Evolutionary conservation across 306 rosid species (phyloP), one percentile per base, ranked within the genome.

Genomic region (Prunus fruticosa): DNA sequence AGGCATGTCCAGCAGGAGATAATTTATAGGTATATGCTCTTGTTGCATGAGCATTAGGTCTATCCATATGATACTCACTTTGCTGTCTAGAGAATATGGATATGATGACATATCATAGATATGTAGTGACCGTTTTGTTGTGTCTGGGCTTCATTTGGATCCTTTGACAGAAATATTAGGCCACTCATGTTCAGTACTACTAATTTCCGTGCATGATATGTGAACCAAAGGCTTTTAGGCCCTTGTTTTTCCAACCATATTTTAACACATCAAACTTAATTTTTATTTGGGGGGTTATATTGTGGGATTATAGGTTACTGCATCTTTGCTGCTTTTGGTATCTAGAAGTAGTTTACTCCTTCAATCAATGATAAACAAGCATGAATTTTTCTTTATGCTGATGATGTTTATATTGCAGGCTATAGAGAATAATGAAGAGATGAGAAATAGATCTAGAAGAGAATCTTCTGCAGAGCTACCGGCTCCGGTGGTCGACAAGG

Each of bases 371-470:
- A 2, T 60, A 38, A 38, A 60, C 30, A 80, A 64, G 46, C 43
- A 7, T 38, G 43, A 38, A 7, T 74, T 71, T 62, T 57, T 79
- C 71, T 32, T 72, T 51, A 61, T 53, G 20, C 76, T 82, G 82
- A 73, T 72, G 82, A 69, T 78, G 70, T 61, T 81, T 67, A 46
- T 68, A 32, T 76, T 65, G 45, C 86, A 91, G 98, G 89, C 87
- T 72, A 62, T 81, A 2, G 98, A 94, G 86, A 83, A 86, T 80
- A 94, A 89, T 82, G 98, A 85, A 79, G 96, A 87, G 77, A 85
- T 87, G 91, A 87, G 47, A 84, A 88, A 84, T 67, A 91, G 88
- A 89, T 80, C 88, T 75, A 87, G 96, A 83, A 89, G 96, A 82
- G 95, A 92, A 45, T 56, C 83, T 68, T 85, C 84, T 74, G 91